A percentile compares a stretch with the other conserved stretches of the same genome.
phyloP scores from a whole-genome alignment of 73 alveolate genomes.

The Stentor coeruleus region DNA sequence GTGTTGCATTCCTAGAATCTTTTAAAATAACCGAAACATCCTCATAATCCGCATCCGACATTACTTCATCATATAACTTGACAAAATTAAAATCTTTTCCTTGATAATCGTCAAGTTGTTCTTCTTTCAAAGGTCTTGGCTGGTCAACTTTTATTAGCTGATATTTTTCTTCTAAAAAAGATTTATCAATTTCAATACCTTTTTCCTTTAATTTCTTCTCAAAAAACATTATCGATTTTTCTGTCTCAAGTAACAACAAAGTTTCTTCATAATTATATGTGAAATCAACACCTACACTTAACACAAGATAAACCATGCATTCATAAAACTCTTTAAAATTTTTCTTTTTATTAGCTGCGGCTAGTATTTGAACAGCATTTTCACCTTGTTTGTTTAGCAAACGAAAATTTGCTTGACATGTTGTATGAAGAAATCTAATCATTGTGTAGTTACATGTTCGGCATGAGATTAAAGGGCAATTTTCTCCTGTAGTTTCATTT shows the following conservation, averaged over 20 bases:
- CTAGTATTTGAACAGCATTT: constrained; percentile 27
- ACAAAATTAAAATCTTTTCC: background rate
- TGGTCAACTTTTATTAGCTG: background rate
- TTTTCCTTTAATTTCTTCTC: background rate
- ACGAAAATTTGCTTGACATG: constrained; percentile 9
- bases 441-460: constrained; percentile 18
- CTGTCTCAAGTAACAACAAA: background rate
- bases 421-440: constrained; percentile 7
- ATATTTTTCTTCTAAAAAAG: background rate
- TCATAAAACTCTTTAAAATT: background rate
- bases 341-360: constrained; percentile 22
- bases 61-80: background rate
- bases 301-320: background rate
- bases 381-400: background rate
- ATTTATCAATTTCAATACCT: background rate
- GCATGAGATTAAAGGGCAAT: constrained; percentile 28
- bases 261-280: constrained; percentile 19
- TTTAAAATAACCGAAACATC: background rate
- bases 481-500: constrained; percentile 28
- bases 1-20: background rate
- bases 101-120: background rate
- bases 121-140: background rate
- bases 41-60: background rate
- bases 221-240: background rate
- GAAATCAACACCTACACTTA: background rate